phyloP scores from a whole-genome alignment of 2,329 filamentous ascomycete species.

The Fusarium sp. region DNA sequence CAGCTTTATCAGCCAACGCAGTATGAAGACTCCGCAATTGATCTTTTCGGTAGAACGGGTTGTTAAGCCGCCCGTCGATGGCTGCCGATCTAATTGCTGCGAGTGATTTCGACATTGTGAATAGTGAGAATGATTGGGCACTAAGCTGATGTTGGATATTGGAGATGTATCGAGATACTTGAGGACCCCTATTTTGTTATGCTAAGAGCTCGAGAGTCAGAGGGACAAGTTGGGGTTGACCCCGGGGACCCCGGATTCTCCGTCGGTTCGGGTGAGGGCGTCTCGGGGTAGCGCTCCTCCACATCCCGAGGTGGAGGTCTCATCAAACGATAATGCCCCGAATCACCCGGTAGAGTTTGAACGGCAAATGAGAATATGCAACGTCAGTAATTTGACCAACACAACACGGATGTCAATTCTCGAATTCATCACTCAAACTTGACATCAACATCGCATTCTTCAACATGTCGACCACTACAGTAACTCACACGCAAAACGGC shows the following conservation, averaged over 20 bases:
- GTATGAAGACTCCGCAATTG: conserved; percentile 28
- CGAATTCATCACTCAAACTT: background rate
- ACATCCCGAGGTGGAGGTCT: conserved; percentile 31
- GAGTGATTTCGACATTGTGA: conserved; percentile 33
- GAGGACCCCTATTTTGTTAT: background rate
- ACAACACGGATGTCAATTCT: background rate
- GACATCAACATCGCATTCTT: background rate
- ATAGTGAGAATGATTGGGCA: background rate
- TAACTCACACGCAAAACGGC: conserved; percentile 4
- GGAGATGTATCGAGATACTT: background rate
- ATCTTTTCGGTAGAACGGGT: conserved; percentile 36
- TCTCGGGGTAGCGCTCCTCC: background rate
- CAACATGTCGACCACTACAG: conserved; percentile 24
- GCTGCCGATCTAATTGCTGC: conserved; percentile 29
- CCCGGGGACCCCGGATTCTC: conserved; percentile 13
- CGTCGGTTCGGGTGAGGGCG: conserved; percentile 17
- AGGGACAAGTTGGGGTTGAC: background rate
- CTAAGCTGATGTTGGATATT: background rate
- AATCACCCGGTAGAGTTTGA: background rate
- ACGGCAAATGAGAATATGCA: background rate
- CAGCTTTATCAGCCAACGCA: conserved; percentile 12
- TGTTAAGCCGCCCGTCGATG: conserved; percentile 33
- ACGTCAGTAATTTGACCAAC: background rate
- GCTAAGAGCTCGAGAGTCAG: background rate
- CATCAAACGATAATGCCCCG: background rate